phyloP scores from a whole-genome alignment of 2,329 filamentous ascomycete species.

The Cadophora gregata region DNA sequence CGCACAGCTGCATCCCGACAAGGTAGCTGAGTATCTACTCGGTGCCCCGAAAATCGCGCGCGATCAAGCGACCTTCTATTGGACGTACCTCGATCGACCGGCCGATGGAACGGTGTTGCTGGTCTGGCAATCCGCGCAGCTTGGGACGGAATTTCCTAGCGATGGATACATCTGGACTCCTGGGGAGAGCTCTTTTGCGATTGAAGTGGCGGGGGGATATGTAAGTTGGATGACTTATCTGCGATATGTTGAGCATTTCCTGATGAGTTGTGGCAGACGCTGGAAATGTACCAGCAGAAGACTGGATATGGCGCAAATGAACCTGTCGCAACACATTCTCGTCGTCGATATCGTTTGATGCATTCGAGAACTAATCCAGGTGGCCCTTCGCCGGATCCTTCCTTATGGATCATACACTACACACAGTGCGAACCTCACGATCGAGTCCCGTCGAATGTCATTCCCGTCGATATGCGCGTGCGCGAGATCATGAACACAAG shows the following conservation, averaged over 20 bases:
- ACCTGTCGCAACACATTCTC: constrained; percentile 74
- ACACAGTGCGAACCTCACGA: constrained; percentile 76
- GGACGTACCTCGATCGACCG: constrained; percentile 88
- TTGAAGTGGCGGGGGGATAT: constrained; percentile 72
- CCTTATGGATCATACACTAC: constrained; percentile 92
- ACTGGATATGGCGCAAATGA: constrained; percentile 82
- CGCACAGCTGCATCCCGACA: constrained; percentile 72
- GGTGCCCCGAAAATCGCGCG: constrained; percentile 85
- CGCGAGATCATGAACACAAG: constrained; percentile 66
- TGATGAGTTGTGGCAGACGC: constrained; percentile 58
- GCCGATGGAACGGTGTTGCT: constrained; percentile 82
- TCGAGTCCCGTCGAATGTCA: constrained; percentile 70
- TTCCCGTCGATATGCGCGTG: constrained; percentile 67
- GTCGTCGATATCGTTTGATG: constrained; percentile 84
- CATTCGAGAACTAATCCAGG: constrained; percentile 74
- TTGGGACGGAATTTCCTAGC: constrained; percentile 78
- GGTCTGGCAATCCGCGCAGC: constrained; percentile 83
- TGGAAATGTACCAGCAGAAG: constrained; percentile 89
- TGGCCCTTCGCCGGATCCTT: constrained; percentile 75
- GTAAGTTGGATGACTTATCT: constrained; percentile 50
- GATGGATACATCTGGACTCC: constrained; percentile 94
- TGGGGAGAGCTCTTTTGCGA: constrained; percentile 76
- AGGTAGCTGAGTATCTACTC: constrained; percentile 83
- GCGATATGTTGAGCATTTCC: neutral
- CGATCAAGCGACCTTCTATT: constrained; percentile 85